Conservation (phyloP, 164 flowering plant species). For the Tinospora cordifolia region DNA sequence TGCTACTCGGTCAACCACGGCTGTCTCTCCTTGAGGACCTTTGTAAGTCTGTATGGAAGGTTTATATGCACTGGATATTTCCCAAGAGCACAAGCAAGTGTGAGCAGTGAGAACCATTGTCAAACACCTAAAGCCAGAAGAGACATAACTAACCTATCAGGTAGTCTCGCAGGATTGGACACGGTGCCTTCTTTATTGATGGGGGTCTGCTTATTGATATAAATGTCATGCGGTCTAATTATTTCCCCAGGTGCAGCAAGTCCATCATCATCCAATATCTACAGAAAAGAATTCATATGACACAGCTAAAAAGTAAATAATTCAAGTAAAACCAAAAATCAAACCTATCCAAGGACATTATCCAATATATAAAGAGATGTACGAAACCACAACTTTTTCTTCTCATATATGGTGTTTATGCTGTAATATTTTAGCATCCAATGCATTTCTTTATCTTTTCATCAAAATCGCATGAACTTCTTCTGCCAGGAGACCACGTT, state of each 20-base stretch:
- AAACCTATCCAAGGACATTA: background rate
- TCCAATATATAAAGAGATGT: background rate
- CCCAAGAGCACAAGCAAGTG: constrained; percentile 2
- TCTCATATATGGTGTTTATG: background rate
- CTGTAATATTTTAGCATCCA: background rate
- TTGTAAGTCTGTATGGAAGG: constrained; percentile 36
- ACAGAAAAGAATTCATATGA: constrained; percentile 14
- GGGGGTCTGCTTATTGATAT: constrained; percentile 60
- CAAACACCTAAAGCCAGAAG: background rate
- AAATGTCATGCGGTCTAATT: constrained; percentile 53
- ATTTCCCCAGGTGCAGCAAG: constrained; percentile 88
- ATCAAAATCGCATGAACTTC: background rate
- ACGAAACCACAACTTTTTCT: background rate
- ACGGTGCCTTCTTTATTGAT: constrained; percentile 21
- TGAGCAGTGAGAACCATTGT: background rate
- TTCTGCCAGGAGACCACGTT: background rate
- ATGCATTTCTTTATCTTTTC: background rate
- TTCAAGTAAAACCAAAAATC: background rate
- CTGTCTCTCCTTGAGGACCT: constrained; percentile 64
- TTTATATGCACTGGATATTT: constrained; percentile 44
- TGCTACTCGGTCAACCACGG: constrained; percentile 78
- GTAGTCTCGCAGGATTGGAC: constrained; percentile 24
- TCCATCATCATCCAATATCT: constrained; percentile 92
- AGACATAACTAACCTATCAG: constrained; percentile 42
- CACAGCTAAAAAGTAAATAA: background rate